Base-by-base conservation (phyloP, 2,329 filamentous ascomycete genomes). In the Cadophora gregata region DNA sequence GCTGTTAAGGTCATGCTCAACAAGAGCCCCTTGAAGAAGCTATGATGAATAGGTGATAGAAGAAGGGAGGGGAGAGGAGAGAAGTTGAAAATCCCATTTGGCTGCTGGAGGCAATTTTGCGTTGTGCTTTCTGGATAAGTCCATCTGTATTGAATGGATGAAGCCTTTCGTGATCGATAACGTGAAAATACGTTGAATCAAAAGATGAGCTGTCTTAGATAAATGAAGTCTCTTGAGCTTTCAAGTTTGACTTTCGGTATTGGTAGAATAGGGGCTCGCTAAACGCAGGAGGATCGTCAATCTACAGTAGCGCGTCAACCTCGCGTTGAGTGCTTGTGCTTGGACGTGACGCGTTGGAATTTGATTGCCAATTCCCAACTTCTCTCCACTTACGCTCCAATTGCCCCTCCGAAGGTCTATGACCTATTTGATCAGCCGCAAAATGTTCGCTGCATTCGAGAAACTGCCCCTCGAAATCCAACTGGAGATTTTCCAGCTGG, bases 1-100 rank as follows among this genome's bases (percentile, higher is more conserved):
- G 65, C 78, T 42, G 80, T 83, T 56, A 79, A 84, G 10, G 71
- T 85, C 55, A 81, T 79, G 64, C 78, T 82, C 48, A 81, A 79
- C 67, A 76, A 71, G 56, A 78, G 73, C 24, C 67, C 78, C 14
- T 71, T 80, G 21, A 79, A 78, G 33, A 81, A 75, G 70, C 68
- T 82, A 31, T 63, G 36, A 63, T 27, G 27, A 42, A 27, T 29
- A 25, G 19, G n/a, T 16, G 19, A 9, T 36, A 10, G 4, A 6
- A 16, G n/a, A 8, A 42, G 38, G 5, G 38, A 33, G 31, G 10
- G 31, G 10, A 33, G 10, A 10, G 31, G 31, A 33, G 31, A 33
- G 14, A 42, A 16, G 19, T 42, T 12, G 38, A 42, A 16, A 42
- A 16, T 42, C 38, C 19, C 12, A 6, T 42, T 36, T 42, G 14